Conservation (phyloP, 768 basidiomycete genomes). For the Austroboletus eburneus region DNA sequence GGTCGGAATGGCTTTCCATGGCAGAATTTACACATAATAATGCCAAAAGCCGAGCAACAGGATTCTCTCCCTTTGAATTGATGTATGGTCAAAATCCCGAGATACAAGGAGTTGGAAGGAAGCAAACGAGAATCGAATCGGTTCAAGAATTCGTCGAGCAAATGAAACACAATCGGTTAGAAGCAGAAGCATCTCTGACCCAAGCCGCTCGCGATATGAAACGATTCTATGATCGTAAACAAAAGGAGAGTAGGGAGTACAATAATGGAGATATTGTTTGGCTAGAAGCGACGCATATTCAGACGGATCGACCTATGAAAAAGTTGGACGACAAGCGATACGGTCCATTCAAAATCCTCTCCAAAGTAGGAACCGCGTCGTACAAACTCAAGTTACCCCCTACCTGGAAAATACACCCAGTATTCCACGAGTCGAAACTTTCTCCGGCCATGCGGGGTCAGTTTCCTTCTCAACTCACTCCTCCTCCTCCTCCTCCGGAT, state of each 20-base stretch:
- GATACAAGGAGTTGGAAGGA: background rate
- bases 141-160: no score
- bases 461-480: background rate
- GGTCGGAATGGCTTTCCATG: background rate
- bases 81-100: background rate
- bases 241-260: background rate
- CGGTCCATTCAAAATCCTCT: background rate
- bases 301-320: background rate
- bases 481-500: background rate
- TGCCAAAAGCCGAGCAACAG: background rate
- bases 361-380: background rate
- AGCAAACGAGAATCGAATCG: background rate
- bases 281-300: background rate
- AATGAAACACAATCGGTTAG: no score
- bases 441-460: background rate
- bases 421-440: background rate
- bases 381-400: background rate
- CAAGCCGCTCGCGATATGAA: background rate
- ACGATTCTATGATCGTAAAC: background rate
- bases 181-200: background rate
- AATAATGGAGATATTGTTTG: background rate
- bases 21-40: background rate
- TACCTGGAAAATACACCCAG: background rate
- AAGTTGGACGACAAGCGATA: background rate
- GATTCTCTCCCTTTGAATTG: background rate